Base-by-base conservation (phyloP, 169 alveolate species). In the Plasmodium billcollinsi region DNA sequence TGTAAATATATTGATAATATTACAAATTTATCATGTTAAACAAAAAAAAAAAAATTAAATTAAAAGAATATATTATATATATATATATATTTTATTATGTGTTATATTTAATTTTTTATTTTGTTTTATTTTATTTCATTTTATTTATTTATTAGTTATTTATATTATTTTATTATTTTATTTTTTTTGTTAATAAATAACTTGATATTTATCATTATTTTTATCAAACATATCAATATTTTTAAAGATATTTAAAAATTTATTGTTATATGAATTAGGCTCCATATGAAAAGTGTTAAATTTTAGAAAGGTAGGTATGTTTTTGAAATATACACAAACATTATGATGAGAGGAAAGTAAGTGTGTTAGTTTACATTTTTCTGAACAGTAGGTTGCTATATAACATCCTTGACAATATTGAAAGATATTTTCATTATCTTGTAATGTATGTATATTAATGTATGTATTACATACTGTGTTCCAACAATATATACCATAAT, bases 401-500 rank as follows among this genome's bases (percentile, higher is more conserved):
- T 88, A 66, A 52, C 89, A 74, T 50, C 88, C 89, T 4, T 67
- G 80, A 47, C 92, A 74, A 52, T 88, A 74, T 20, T 74, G 65
- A 54, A 74, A 75, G 59, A 15, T 71, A 88, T 88, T 33, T 83
- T 69, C 56, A 72, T 83, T 83, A 83, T 83, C 26, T 18, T 83
- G 85, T 69, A 54, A 83, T 20, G 29, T 21, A 15, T 69, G 91
- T 54, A 58, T 61, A 54, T 83, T 83, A 8, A 61, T 59, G 20
- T 69, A 69, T 69, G 69, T 83, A 56, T 83, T 83, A 49, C 91
- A 83, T 18, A 83, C 62, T 47, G 85, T 9, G 59, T 83, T 83
- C 91, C 91, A 83, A 62, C 91, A 83, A 72, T 83, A 83, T 69
- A 83, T 83, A 21, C 91, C 91, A 69, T 83, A 83, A 18, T 83